Evolutionary conservation across 1,139 yeast genomes (phyloP), one percentile per base, ranked within the genome.

Genomic region (Waltiozyma solani): DNA sequence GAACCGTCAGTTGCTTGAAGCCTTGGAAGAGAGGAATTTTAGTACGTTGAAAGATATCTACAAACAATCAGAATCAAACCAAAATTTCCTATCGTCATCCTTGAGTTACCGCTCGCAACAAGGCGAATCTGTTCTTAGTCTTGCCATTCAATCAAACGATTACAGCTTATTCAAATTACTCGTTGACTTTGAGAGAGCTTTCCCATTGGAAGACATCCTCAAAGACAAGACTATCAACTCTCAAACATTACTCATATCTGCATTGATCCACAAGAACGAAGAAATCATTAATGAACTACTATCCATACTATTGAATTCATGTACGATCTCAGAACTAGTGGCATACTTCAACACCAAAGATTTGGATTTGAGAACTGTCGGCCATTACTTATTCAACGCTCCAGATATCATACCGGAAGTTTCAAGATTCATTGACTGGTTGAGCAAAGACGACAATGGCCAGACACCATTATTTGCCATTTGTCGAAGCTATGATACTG

Each of bases 391-490:
- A 19, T 77, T 78, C 46, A 80, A 80, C 49, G 69, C 78, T 37
- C 63, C 71, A 26, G 60, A 66, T 9, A 53, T 82, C 1, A 69
- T 87, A 18, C 60, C 68, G 0, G 54, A 53, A 27, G 58, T 85
- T 18, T 94, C 95, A 0, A 56, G 56, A 6, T 67, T 63, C 35
- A 65, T 85, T 6, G 67, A 81, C 50, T 91, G 96, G 97, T 71
- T 66, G 25, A 54, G 61, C n/a, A 70, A 70, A 38, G 97, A 91
- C 52, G 46, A 51, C 17, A 76, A 73, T 44, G 77, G 79, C 0
- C 86, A 84, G 47, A 85, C 97, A 0, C 95, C 97, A 0, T 60
- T 89, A 13, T 78, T 83, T 57, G 72, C 85, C 7, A 58, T 85
- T 5, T 76, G 86, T 48, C 64, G 96, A 37, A 78, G 91, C 46